Evolutionary conservation across 805 yeast genomes (phyloP), one percentile per base, ranked within the genome.

Genomic region (Vanderwaltozyma verrucispora): DNA sequence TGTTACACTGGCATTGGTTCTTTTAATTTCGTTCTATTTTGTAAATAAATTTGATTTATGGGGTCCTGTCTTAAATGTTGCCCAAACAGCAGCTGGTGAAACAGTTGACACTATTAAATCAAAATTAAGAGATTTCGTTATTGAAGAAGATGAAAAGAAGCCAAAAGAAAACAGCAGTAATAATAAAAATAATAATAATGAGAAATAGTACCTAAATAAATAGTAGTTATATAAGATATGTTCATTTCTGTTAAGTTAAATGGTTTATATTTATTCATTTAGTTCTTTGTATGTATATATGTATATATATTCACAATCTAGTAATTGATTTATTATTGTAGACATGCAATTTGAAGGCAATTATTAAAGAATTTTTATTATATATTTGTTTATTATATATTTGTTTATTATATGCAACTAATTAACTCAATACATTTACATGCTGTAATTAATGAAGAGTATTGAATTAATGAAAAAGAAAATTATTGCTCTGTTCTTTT

Each of bases 11-110:
- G 49, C 73, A 1, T 54, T 88, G 31, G 35, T 86, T 10, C 32
- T 69, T 1, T 72, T 72, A 1, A 84, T 82, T 0, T 80, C 74
- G 1, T 54, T 71, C 1, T 85, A 80, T 54, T 71, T 82, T 35
- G 69, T 86, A 41, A 80, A 83, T 53, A 71, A 69, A 39, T 67
- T 81, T 55, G 80, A 80, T 46, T 62, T 89, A 57, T 72, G 89
- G 64, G 80, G 80, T 5, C 95, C 96, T 1, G 77, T 88, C 10
- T 46, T 74, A 36, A 64, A 69, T 28, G 75, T 87, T 18, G 71
- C 63, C 5, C 69, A 71, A 39, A 68, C 79, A 15, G 73, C 81
- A 51, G 34, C 71, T 11, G 74, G 74, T 28, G 80, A 81, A 49
- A 63, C 78, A 0, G 53, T 75, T 28, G 62, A 56, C 1, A 73